Evolutionary conservation across 805 yeast species (phyloP).

Genomic region (Yamadazyma phyllophila): DNA sequence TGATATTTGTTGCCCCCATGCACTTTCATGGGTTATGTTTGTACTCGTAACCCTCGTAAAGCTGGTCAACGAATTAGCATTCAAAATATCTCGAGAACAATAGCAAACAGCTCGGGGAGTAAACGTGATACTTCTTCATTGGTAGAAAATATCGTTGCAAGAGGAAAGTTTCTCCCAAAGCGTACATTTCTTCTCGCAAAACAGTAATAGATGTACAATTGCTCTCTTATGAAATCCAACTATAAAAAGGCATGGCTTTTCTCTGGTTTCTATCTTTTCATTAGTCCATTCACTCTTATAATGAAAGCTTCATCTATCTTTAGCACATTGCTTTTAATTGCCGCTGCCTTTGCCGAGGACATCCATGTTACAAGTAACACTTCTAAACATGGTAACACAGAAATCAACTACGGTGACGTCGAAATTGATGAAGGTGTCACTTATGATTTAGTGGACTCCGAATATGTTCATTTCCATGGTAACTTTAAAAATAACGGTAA

Average conservation of each 20-base stretch:
- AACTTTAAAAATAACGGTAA: conserved; percentile 19
- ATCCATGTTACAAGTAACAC: conserved; percentile 5
- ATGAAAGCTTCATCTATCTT: conserved; percentile 11
- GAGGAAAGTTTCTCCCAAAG: too few species aligned
- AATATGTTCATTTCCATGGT: conserved; percentile 20
- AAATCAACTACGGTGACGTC: conserved; percentile 9
- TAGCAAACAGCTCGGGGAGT: neutral
- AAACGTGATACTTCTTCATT: neutral
- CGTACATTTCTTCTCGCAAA: too few species aligned
- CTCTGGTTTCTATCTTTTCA: neutral
- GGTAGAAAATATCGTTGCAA: neutral
- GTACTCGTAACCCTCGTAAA: neutral
- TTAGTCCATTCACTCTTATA: too few species aligned
- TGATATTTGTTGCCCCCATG: neutral
- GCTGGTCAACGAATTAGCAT: neutral
- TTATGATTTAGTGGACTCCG: conserved; percentile 23
- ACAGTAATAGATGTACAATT: too few species aligned
- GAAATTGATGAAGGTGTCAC: conserved; percentile 19
- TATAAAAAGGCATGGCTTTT: too few species aligned
- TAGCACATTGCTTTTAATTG: conserved; percentile 12
- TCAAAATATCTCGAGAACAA: neutral
- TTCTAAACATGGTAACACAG: conserved; percentile 4
- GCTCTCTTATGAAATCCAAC: too few species aligned
- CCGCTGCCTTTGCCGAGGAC: conserved; percentile 9
- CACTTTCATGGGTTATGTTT: neutral